Conservation (phyloP, 164 flowering plant species). For the Magnolia changhungtana region DNA sequence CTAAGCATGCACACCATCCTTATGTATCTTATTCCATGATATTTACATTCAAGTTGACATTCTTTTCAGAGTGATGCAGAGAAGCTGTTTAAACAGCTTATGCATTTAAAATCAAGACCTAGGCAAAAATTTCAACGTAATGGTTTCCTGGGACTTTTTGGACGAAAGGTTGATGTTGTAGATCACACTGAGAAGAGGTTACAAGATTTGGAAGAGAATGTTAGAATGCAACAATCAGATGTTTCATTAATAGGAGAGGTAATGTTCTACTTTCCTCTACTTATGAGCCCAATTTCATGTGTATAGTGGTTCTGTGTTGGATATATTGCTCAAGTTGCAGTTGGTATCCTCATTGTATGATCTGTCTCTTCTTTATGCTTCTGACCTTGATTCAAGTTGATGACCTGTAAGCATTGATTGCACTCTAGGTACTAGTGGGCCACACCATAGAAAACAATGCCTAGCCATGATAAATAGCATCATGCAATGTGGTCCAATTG, state of each 20-base stretch:
- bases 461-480: too few relatives aligned
- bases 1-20: too few relatives aligned
- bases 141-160: conserved; percentile 47
- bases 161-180: conserved; percentile 41
- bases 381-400: too few relatives aligned
- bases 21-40: background rate
- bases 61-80: conserved; percentile 43
- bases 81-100: conserved; percentile 40
- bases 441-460: too few relatives aligned
- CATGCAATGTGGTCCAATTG: too few relatives aligned
- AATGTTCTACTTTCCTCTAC: conserved; percentile 12
- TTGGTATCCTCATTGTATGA: too few relatives aligned
- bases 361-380: too few relatives aligned
- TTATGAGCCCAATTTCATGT: background rate
- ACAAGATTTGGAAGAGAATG: conserved; percentile 55
- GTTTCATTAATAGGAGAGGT: conserved; percentile 45
- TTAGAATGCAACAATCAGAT: conserved; percentile 49
- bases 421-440: too few relatives aligned
- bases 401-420: too few relatives aligned
- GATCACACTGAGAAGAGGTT: conserved; percentile 52
- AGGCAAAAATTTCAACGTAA: conserved; percentile 22
- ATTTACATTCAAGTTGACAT: background rate
- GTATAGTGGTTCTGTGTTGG: background rate
- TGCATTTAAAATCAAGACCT: conserved; percentile 33
- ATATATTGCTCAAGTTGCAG: background rate